phyloP scores from a whole-genome alignment of 2,329 filamentous ascomycete species.

The Ceratocystis albifundus region DNA sequence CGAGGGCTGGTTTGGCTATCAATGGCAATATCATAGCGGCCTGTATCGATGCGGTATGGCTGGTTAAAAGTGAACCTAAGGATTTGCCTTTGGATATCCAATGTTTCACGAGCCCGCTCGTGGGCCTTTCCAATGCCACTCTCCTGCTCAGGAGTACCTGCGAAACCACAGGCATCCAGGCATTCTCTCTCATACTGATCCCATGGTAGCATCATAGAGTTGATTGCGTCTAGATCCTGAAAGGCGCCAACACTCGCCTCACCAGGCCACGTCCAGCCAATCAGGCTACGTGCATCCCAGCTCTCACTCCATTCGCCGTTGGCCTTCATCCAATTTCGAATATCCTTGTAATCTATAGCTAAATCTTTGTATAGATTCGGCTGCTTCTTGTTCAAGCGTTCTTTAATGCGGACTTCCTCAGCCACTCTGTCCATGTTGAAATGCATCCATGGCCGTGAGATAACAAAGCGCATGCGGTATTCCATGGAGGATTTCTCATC shows the following conservation, averaged over 20 bases:
- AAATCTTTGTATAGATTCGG: not conserved
- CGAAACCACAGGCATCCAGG: not conserved
- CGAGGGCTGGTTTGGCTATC: not conserved
- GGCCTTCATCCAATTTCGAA: not conserved
- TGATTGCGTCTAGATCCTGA: not conserved
- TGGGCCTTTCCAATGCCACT: not conserved
- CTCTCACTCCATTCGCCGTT: conserved; percentile 13
- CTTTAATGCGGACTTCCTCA: conserved; percentile 15
- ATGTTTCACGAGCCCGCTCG: not conserved
- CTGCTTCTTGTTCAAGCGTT: not conserved
- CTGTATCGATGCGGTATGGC: not conserved
- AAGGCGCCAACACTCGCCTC: conserved; percentile 2
- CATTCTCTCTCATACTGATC: conserved; percentile 11
- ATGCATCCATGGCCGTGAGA: conserved; percentile 21
- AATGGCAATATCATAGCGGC: too few relatives aligned
- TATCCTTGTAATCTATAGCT: not conserved
- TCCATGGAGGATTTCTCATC: not conserved
- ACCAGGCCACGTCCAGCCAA: conserved; percentile 21
- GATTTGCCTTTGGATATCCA: not conserved
- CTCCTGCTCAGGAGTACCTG: not conserved
- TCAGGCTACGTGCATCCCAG: conserved; percentile 4
- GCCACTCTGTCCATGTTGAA: conserved; percentile 10
- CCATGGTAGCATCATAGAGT: conserved; percentile 7
- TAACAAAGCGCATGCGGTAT: conserved; percentile 6
- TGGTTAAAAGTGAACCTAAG: conserved; percentile 4